Evolutionary conservation across 106 monocot genomes (phyloP), one percentile per base, ranked within the genome.

Genomic region (Dioscorea alata): DNA sequence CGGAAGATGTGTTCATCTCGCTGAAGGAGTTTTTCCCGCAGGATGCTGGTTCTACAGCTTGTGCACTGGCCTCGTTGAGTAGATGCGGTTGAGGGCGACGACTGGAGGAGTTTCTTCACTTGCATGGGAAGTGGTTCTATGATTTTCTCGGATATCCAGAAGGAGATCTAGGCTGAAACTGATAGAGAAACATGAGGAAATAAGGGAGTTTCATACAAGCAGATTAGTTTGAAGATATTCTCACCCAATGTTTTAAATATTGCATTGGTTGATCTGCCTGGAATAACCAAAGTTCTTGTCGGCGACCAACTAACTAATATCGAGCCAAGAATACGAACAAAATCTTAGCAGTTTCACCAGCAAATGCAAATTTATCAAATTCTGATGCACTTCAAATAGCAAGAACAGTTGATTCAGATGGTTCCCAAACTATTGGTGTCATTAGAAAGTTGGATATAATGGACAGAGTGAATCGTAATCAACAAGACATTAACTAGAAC

Each of bases 311-410:
- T 92, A 42, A 88, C 49, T 78, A 92, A 96, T 69, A 96, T 96
- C 66, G 91, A 91, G 63, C 83, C 87, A 70, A 77, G 88, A 73
- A 96, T 96, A 51, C 78, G 95, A 72, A 96, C 68, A 92, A 92
- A 23, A 91, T 96, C 59, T 80, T 96, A 71, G 95, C 95, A 48
- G 95, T 96, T 48, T 85, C 88, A 33, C 91, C 94, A 49, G 95
- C 88, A 79, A 96, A 96, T 89, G 86, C 95, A 73, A 91, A 95
- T 75, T 82, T 96, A 65, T 74, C 95, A 34, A 96, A 96, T 73
- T 96, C 91, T 71, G 95, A 96, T 81, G 95, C 95, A 59, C 86
- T 96, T 69, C 88, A 91, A 68, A 96, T 96, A 84, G 91, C 91
- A 22, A 79, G 91, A 28, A 75, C 86, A 65, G 88, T 89, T 58